Evolutionary conservation across 495 filamentous ascomycete genomes (phyloP), one percentile per base, ranked within the genome.

Genomic region (Hypomontagnella monticulosa): DNA sequence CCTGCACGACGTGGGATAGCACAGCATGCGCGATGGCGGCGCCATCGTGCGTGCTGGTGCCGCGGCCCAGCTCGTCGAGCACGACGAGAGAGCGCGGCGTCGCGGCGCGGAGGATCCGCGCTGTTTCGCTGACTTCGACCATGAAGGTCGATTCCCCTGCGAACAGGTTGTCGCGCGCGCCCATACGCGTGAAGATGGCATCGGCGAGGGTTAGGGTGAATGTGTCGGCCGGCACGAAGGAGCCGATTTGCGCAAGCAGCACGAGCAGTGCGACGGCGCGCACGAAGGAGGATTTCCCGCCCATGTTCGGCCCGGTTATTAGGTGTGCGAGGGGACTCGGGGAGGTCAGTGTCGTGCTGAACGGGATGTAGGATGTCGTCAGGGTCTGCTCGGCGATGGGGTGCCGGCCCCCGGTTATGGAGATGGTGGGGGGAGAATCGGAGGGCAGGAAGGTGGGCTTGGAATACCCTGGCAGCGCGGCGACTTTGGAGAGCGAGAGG

Each of bases 241-340:
- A 94, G 38, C 95, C 95, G 66, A 97, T 90, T 68, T 99, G 95
- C 3, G 90, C 93, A 83, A 99, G 93, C 59, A 99, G 93, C 14
- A 89, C 86, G 53, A 98, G 91, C 0, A 99, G 87, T 0, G 95
- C 95, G 27, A 95, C 88, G 67, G 93, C 91, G 49, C 95, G 91
- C 2, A 98, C 93, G 77, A 96, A 99, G 71, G 87, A 91, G 42
- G 91, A 95, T 73, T 99, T 99, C 20, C 95, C 95, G 69, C 96
- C 96, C 94, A 98, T 98, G 81, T 99, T 99, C 11, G 96, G 95
- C 4, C 96, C 96, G 4, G 96, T 98, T 56, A 98, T 88, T 37
- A 98, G 87, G 48, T 97, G 86, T 0, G 91, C 93, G 0, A 93
- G 87, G 6, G 78, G 78, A 14, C 87, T 75, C 11, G 85, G 79